Percentiles rank a stretch among this genome's conserved stretches.
Conservation (phyloP, 257 asterid genomes). For the Cordia subcordata region DNA sequence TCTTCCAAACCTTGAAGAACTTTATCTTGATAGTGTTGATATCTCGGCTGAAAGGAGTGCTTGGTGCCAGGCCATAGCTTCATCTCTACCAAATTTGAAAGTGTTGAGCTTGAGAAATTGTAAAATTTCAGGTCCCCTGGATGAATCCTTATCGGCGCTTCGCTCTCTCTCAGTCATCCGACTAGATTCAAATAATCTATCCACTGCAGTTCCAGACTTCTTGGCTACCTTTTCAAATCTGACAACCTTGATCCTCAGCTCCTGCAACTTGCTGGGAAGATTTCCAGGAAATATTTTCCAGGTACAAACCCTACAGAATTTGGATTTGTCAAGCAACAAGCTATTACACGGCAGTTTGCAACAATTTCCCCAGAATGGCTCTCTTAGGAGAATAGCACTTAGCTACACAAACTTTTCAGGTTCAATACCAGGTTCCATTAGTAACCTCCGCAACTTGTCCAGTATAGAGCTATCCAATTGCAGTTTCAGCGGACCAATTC, state of each 20-base stretch:
- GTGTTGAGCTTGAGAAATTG: constrained; percentile 1
- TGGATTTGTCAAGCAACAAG: constrained; percentile 17
- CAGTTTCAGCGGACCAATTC: constrained; percentile 28
- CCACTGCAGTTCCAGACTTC: constrained; percentile 3
- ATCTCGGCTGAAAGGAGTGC: constrained; percentile 13
- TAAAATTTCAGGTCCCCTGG: constrained; percentile 15
- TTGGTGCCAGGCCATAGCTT: constrained; percentile 19
- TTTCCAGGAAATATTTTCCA: constrained; percentile 29
- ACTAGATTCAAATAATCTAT: constrained; percentile 7
- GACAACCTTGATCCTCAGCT: constrained; percentile 4
- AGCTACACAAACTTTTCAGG: constrained; percentile 25
- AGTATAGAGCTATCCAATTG: constrained; percentile 17
- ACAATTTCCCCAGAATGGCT: constrained; percentile 6
- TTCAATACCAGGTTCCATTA: constrained; percentile 26
- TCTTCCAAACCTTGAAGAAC: constrained; percentile 1
- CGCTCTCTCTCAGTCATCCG: constrained; percentile 1
- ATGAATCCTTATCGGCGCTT: constrained; percentile 7
- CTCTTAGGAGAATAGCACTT: constrained; percentile 12
- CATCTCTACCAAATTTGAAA: constrained; percentile 13
- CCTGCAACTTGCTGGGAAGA: constrained; percentile 10
- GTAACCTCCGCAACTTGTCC: constrained; percentile 26
- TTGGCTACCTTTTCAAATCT: constrained; percentile 8
- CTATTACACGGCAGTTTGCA: constrained; percentile 11
- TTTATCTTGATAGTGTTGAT: constrained; percentile 18
- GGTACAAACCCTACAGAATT: constrained; percentile 17